Percentiles rank a stretch among this genome's conserved stretches.
Conservation (phyloP, 2,329 filamentous ascomycete species). For the Sporothrix phasma region DNA sequence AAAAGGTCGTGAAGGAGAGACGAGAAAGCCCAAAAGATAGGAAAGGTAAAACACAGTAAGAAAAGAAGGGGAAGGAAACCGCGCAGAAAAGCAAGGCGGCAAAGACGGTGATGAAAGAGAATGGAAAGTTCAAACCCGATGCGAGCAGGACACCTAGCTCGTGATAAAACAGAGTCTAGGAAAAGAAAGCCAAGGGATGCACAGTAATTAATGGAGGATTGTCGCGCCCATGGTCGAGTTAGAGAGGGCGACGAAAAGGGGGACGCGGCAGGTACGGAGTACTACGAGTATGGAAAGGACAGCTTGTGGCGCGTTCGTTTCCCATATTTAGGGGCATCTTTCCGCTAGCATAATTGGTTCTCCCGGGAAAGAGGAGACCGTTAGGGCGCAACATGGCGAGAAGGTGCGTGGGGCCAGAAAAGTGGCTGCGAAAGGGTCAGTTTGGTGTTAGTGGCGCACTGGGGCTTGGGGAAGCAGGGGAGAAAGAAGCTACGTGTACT, state of each 20-base stretch:
- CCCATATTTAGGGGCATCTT: neutral
- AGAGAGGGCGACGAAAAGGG: constrained; percentile 3
- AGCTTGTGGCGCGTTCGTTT: neutral
- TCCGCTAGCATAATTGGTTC: neutral
- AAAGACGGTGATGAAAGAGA: neutral
- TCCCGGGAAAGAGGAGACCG: neutral
- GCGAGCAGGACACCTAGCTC: neutral
- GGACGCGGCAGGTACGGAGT: neutral
- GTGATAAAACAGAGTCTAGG: constrained; percentile 1
- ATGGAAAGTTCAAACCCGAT: neutral
- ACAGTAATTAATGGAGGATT: neutral
- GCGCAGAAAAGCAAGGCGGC: neutral
- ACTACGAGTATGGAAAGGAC: neutral
- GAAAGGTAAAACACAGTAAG: neutral
- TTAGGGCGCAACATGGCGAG: neutral
- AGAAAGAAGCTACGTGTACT: constrained; percentile 6
- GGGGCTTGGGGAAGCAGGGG: neutral
- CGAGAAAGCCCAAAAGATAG: neutral
- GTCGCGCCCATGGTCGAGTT: neutral
- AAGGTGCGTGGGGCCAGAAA: neutral
- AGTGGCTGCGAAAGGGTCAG: neutral
- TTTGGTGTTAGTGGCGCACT: neutral
- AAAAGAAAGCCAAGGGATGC: neutral
- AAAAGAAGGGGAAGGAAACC: neutral
- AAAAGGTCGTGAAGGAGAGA: neutral